Base-by-base conservation (phyloP, 2,329 filamentous ascomycete genomes). In the Harringtonia aguacate region DNA sequence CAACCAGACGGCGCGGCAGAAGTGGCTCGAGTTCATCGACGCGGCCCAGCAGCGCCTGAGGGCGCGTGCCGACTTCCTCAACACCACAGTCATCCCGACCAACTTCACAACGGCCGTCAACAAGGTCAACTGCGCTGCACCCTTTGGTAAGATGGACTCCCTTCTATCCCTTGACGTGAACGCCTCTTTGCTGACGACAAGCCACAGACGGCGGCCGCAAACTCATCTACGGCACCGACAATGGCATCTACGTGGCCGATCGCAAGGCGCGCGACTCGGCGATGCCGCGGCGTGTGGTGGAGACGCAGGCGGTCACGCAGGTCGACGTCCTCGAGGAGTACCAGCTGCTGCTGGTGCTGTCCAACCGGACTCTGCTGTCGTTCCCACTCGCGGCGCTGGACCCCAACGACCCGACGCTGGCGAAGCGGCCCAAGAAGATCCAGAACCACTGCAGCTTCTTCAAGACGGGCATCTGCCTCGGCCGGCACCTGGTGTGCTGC, bases 401-500 rank as follows among this genome's bases (percentile, higher is more conserved):
- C 55, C 77, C 84, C 3, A 84, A 84, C 50, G 89, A 97, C 56
- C 82, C 81, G 41, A 76, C 86, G 29, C 70, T 89, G 45, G 79
- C 79, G 15, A 95, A 92, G 62, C 79, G 88, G 35, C 87, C 88
- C 9, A 90, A 92, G 69, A 95, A 95, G 71, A 97, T 98, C 51
- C 84, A 89, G 63, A 94, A 86, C 55, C 89, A 95, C 65, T 94
- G 90, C 63, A 95, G 90, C 63, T 98, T 97, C 69, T 98, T 98
- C 79, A 95, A 94, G 66, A 85, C 88, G 17, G 92, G 92, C 33
- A 94, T 95, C 56, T 97, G 92, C 59, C 75, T 95, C 47, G 89
- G 92, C 29, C 79, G 92, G 49, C 92, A 97, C 59, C 72, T 98
- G 43, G 92, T 98, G 27, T 97, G 90, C 65, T 94, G 87, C 54